Evolutionary conservation across 768 basidiomycete genomes (phyloP).

Genomic region (Leccinellum rugosiceps): DNA sequence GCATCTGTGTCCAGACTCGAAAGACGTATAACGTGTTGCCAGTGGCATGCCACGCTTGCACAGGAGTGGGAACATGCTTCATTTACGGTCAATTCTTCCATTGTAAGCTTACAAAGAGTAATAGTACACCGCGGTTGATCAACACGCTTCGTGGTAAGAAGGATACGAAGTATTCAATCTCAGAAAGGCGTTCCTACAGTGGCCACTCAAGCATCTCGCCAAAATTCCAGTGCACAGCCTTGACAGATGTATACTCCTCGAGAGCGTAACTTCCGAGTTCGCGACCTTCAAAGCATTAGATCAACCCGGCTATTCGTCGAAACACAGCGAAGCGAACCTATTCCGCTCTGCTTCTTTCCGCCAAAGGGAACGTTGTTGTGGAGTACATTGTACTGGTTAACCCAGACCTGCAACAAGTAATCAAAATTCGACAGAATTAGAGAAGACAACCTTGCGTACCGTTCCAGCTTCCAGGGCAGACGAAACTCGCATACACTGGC

Average conservation of each 20-base stretch:
- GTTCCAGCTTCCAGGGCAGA: slow-evolving; percentile 86
- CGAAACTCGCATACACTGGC: slow-evolving; percentile 87
- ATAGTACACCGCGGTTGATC: slow-evolving; percentile 5
- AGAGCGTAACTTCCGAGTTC: slow-evolving; percentile 85
- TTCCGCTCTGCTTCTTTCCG: slow-evolving; percentile 90
- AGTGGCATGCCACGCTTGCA: slow-evolving; percentile 2
- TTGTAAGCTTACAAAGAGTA: slow-evolving; percentile 14
- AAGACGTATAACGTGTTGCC: slow-evolving; percentile 1
- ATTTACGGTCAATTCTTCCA: slow-evolving; percentile 3
- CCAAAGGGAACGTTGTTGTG: slow-evolving; percentile 93
- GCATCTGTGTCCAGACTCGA: neutral
- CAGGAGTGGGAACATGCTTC: slow-evolving; percentile 8
- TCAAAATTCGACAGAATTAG: slow-evolving; percentile 1
- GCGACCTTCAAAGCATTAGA: slow-evolving; percentile 52
- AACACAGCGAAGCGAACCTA: slow-evolving; percentile 43
- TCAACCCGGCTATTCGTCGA: neutral
- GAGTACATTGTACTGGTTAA: slow-evolving; percentile 84
- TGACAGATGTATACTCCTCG: slow-evolving; percentile 80
- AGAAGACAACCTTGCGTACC: slow-evolving; percentile 38
- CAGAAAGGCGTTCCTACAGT: slow-evolving; percentile 37
- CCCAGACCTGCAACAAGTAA: slow-evolving; percentile 62
- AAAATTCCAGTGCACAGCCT: slow-evolving; percentile 86
- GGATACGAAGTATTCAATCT: neutral
- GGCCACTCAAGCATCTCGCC: slow-evolving; percentile 81
- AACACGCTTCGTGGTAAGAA: neutral